A percentile compares a stretch with the other conserved stretches of the same genome.
phyloP scores from a whole-genome alignment of 441 rosid genomes.

The Metrosideros polymorpha region DNA sequence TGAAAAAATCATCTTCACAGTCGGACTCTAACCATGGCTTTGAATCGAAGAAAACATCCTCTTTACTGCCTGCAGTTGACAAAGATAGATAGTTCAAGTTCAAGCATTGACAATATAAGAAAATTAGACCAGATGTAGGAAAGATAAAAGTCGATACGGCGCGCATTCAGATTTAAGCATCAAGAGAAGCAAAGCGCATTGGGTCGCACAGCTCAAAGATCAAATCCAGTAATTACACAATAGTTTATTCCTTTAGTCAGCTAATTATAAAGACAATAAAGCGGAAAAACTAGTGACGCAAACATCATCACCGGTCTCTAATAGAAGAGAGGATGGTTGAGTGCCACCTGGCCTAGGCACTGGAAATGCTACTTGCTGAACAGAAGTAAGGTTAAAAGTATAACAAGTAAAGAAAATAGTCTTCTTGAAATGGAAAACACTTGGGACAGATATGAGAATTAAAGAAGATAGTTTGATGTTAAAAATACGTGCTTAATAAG shows the following conservation, averaged over 20 bases:
- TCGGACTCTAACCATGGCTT: conserved; percentile 24
- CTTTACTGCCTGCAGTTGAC: conserved; percentile 62
- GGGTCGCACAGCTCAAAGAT: not conserved
- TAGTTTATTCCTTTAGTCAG: not conserved
- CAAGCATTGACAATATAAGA: not conserved
- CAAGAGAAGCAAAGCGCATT: not conserved
- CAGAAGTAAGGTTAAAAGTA: not conserved
- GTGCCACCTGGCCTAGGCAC: not conserved
- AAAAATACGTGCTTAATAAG: not conserved
- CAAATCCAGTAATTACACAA: not conserved
- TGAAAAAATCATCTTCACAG: conserved; percentile 19
- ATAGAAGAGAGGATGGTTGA: not conserved
- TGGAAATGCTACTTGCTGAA: not conserved
- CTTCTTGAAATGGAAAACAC: not conserved
- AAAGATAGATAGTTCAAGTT: not conserved
- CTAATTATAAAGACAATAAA: not conserved
- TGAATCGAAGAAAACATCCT: conserved; percentile 86
- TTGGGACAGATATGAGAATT: not conserved
- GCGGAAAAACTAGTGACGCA: not conserved
- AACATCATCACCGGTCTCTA: not conserved
- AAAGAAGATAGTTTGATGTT: not conserved
- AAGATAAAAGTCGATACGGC: not conserved
- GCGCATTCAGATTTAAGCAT: not conserved
- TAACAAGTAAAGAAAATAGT: not conserved
- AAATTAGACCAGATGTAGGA: not conserved